Percentiles rank a stretch among this genome's conserved stretches.
These are phyloP conservation scores for Beauveria scarabaeidicola DNA, from an alignment of 2,329 filamentous ascomycete genomes.

Conservation along the genomic window DNA sequence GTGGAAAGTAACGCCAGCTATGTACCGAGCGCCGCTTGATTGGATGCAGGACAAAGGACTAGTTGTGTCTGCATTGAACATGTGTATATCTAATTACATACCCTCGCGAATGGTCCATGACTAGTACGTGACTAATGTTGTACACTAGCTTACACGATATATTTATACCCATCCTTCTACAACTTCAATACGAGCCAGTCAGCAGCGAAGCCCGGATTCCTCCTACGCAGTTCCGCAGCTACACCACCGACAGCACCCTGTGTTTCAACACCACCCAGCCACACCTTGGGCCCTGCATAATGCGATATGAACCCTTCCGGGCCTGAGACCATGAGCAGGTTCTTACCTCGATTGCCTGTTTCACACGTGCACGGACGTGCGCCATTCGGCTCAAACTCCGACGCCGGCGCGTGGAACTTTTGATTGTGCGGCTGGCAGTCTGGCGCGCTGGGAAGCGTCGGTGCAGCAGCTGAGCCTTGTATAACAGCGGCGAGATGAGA, in stretches of 20 bases:
- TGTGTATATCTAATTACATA: no score
- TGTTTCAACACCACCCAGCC: slow-evolving; percentile 61
- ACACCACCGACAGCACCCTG: slow-evolving; percentile 69
- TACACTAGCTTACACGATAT: neutral
- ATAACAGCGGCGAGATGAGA: slow-evolving; percentile 35
- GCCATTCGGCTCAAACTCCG: slow-evolving; percentile 9
- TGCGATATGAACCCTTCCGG: slow-evolving; percentile 81
- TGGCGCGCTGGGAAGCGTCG: neutral
- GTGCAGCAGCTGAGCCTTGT: neutral
- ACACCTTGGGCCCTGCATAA: slow-evolving; percentile 72
- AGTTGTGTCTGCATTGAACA: neutral
- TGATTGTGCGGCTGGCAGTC: slow-evolving; percentile 10
- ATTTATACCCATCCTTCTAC: slow-evolving; percentile 16
- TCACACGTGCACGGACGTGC: slow-evolving; percentile 13
- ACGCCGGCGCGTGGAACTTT: slow-evolving; percentile 1
- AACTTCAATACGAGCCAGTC: slow-evolving; percentile 48
- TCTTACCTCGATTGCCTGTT: slow-evolving; percentile 32
- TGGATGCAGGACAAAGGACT: no score
- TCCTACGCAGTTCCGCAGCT: slow-evolving; percentile 49
- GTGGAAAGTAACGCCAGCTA: no score
- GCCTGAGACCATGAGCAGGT: slow-evolving; percentile 76
- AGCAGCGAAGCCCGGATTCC: slow-evolving; percentile 25
- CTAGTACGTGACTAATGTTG: neutral
- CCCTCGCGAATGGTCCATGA: no score
- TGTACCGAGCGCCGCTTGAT: no score